Evolutionary conservation across 1,139 yeast genomes (phyloP), one percentile per base, ranked within the genome.

Genomic region (Saccharomyces pastorianus): DNA sequence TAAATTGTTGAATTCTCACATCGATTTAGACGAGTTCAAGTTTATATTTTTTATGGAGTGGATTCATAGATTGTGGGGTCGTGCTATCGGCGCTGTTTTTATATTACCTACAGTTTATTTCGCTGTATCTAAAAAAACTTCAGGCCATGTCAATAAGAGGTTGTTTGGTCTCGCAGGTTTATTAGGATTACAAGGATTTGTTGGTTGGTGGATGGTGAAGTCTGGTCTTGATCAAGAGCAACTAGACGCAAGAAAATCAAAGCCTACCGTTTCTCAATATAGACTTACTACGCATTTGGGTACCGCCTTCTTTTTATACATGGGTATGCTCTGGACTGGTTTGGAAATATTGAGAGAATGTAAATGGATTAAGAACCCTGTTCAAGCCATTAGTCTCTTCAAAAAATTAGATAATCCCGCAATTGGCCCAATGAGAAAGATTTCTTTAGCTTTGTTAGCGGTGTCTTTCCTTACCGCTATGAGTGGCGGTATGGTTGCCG

Each of bases 121-220:
- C 65, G 84, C 90, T 68, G 75, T 77, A 31, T 73, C 84, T 1
- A 80, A 82, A 48, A 82, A 76, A 61, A 82, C 91, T n/a, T 83
- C 90, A 2, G 72, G 81, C 2, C 84, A 82, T 59, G 84, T 88
- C 2, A 85, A 90, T 51, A 76, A 76, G 56, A 78, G 90, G 58
- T 76, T 93, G 20, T 71, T 87, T 27, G 86, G 88, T 1, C 79
- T 95, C 51, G 81, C 96, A 46, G 83, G 79, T 0, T 74, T 93
- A 53, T 77, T 95, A 56, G 99, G 96, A 11, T 74, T 95, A 49
- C 99, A 95, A 75, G 99, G 99, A 50, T 85, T 85, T 53, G 86
- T 95, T 63, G 99, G 99, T 42, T 95, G 99, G 99, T 95, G 99
- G 99, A 95, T 95, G 99, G 99, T 95, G 55, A 84, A 87, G 64